Conservation (phyloP, 73 alveolate species). For the Paramecium primaurelia region DNA sequence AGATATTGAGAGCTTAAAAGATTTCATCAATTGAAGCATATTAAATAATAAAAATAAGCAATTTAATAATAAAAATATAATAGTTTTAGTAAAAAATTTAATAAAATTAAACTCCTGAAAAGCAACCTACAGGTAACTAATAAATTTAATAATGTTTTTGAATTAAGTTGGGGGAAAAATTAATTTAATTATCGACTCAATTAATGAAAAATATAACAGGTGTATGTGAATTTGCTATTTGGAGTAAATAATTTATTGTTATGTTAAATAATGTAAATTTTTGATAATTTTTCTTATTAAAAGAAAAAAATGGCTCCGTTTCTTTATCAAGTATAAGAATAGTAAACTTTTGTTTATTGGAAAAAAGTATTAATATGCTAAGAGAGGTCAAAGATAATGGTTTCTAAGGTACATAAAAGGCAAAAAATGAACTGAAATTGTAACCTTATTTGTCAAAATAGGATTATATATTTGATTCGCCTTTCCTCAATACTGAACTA, state of each 20-base stretch:
- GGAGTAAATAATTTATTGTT: not conserved
- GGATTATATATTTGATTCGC: not conserved
- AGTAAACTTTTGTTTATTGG: conserved; percentile 3
- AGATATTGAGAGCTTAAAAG: conserved; percentile 22
- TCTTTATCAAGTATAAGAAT: not conserved
- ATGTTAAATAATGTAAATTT: not conserved
- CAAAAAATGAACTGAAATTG: not conserved
- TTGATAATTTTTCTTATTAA: not conserved
- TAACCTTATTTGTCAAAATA: not conserved
- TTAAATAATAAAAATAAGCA: not conserved
- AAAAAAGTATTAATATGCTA: not conserved
- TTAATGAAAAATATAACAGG: not conserved
- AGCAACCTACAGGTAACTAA: not conserved
- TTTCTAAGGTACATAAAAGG: conserved; percentile 7
- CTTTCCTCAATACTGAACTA: conserved; percentile 21
- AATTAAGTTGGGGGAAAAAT: not conserved
- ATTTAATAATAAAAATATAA: not conserved
- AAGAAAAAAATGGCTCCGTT: not conserved
- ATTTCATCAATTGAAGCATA: not conserved
- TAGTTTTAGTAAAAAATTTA: not conserved
- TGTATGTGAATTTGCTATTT: not conserved
- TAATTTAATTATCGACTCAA: not conserved
- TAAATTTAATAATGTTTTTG: not conserved
- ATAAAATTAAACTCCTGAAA: not conserved
- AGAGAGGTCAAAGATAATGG: conserved; percentile 27